Evolutionary conservation across 331 rosid species (phyloP), one percentile per base, ranked within the genome.

Genomic region (Pyrus hybrid): DNA sequence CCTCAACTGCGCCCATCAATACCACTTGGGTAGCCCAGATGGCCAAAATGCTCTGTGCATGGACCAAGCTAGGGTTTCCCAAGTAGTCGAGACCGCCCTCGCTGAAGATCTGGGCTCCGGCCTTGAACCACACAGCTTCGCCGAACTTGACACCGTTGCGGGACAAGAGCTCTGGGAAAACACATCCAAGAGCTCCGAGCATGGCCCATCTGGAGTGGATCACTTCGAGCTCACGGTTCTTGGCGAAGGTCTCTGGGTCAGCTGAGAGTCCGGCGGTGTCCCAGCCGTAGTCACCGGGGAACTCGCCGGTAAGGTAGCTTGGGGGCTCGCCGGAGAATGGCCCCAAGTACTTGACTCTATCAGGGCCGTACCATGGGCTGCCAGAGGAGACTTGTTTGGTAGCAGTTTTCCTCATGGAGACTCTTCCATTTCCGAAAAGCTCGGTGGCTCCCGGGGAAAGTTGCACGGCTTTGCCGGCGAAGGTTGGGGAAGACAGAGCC

Each of bases 331-430:
- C 96, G 0, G 94, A 93, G 70, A 93, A 82, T 83, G 94, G 98
- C 71, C 97, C 98, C 91, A 93, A 81, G 85, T 93, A 91, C 86
- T 89, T 89, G 17, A 93, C 98, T 70, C 97, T 89, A 83, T 93
- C 93, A 41, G 98, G 98, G 74, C 93, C 97, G 41, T 93, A 91
- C 97, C 97, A 91, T 49, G 93, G 98, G 90, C 97, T 93, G 32
- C 93, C 86, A 0, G 94, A 91, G 64, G 94, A 76, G 22, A 70
- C 90, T 0, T 43, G 8, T 85, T 35, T 91, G 43, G 37, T 0
- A n/a, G 1, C 76, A 1, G 90, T 29, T 76, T 87, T 90, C 84
- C 96, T 91, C 97, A 88, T 91, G 80, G 80, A 67, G 79, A 88
- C 30, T 5, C 88, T 79, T n/a, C 88, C 82, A 0, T 2, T 73